Conservation (phyloP, 2,329 filamentous ascomycete species). For the Ambrosiella beaveri region DNA sequence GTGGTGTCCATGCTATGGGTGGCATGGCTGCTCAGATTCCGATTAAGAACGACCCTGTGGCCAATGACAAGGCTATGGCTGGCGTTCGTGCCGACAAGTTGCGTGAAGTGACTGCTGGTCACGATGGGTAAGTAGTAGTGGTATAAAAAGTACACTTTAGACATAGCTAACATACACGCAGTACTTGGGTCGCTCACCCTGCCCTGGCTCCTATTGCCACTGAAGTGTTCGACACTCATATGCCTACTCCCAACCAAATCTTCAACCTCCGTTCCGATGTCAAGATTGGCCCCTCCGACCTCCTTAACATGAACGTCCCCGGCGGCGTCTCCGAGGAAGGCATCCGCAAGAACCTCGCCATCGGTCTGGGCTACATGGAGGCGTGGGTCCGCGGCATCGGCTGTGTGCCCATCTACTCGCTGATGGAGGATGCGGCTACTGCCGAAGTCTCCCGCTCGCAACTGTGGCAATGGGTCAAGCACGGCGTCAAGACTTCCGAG, state of each 20-base stretch:
- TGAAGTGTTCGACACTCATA: slow-evolving; percentile 93
- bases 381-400: slow-evolving; percentile 90
- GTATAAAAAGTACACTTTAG: neutral
- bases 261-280: slow-evolving; percentile 84
- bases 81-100: slow-evolving; percentile 88
- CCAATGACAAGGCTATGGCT: slow-evolving; percentile 90
- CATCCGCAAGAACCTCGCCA: slow-evolving; percentile 94
- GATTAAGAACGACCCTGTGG: slow-evolving; percentile 82
- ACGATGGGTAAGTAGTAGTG: slow-evolving; percentile 45
- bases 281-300: slow-evolving; percentile 66
- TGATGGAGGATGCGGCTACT: slow-evolving; percentile 97
- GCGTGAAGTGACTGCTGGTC: slow-evolving; percentile 82
- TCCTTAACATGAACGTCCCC: slow-evolving; percentile 96
- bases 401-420: slow-evolving; percentile 91
- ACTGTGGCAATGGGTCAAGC: slow-evolving; percentile 87
- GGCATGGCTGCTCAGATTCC: slow-evolving; percentile 98
- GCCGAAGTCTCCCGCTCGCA: slow-evolving; percentile 90
- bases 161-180: slow-evolving; percentile 13
- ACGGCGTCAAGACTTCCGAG: slow-evolving; percentile 57
- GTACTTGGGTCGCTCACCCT: slow-evolving; percentile 92
- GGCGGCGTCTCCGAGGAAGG: slow-evolving; percentile 83
- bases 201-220: slow-evolving; percentile 74
- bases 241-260: slow-evolving; percentile 96
- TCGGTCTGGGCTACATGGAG: slow-evolving; percentile 96
- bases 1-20: slow-evolving; percentile 96